Percentiles rank a stretch among this genome's conserved stretches.
phyloP scores from a whole-genome alignment of 1,284 basidiomycete genomes.

The Boletus albobrunnescens region DNA sequence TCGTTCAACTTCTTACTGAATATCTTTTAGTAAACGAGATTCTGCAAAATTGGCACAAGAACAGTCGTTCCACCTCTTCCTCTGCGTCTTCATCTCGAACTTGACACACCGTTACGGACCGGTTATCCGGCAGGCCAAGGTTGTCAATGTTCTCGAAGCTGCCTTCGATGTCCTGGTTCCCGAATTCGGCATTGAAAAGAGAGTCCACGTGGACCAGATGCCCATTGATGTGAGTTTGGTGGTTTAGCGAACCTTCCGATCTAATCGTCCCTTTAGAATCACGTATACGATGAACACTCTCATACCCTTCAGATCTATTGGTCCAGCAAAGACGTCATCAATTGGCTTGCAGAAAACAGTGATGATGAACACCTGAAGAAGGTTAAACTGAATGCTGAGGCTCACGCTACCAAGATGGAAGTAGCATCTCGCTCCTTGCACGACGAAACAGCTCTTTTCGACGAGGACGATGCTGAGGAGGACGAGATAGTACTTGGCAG shows the following conservation, averaged over 20 bases:
- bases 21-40: slow-evolving; percentile 70
- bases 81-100: slow-evolving; percentile 91
- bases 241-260: not conserved
- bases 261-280: slow-evolving; percentile 54
- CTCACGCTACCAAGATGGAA: slow-evolving; percentile 83
- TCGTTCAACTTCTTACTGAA: slow-evolving; percentile 4
- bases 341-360: slow-evolving; percentile 89
- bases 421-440: slow-evolving; percentile 74
- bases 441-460: slow-evolving; percentile 85
- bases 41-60: slow-evolving; percentile 92
- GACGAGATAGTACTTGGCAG: slow-evolving; percentile 78
- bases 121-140: slow-evolving; percentile 88
- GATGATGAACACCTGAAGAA: slow-evolving; percentile 92
- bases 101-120: slow-evolving; percentile 93
- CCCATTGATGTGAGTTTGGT: slow-evolving; percentile 76
- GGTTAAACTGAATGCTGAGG: slow-evolving; percentile 84
- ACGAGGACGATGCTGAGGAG: slow-evolving; percentile 76
- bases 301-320: slow-evolving; percentile 90
- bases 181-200: slow-evolving; percentile 96
- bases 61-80: slow-evolving; percentile 91
- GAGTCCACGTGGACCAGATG: slow-evolving; percentile 98
- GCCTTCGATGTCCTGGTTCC: slow-evolving; percentile 94
- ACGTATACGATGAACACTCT: slow-evolving; percentile 89
- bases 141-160: slow-evolving; percentile 90
- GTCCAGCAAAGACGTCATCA: slow-evolving; percentile 88